phyloP scores from a whole-genome alignment of 148 eudicot genomes.

The Rheum nobile region DNA sequence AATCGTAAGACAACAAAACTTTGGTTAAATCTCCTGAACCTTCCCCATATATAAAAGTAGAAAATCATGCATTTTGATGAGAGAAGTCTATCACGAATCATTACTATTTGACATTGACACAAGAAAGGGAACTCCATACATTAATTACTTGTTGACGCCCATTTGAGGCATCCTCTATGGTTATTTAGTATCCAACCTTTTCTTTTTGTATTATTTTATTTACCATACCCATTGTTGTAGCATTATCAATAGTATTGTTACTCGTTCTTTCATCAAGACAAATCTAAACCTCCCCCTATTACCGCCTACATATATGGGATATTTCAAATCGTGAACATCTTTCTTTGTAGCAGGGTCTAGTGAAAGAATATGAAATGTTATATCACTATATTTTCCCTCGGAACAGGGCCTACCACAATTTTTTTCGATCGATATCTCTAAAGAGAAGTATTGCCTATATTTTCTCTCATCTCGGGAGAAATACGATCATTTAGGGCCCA shows the following conservation, averaged over 20 bases:
- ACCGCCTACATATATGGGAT: neutral
- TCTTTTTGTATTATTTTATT: conserved; percentile 9
- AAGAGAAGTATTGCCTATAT: conserved; percentile 1
- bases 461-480: conserved; percentile 10
- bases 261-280: too few relatives aligned
- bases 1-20: too few relatives aligned
- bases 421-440: neutral
- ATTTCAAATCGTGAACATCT: neutral
- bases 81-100: too few relatives aligned
- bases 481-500: neutral
- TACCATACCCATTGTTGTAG: neutral
- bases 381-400: conserved; percentile 2
- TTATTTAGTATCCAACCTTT: conserved; percentile 13
- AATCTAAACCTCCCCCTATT: too few relatives aligned
- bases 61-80: too few relatives aligned
- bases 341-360: conserved; percentile 10
- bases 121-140: too few relatives aligned
- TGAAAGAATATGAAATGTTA: conserved; percentile 12
- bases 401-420: conserved; percentile 1
- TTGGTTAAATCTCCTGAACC: too few relatives aligned
- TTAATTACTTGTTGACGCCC: conserved; percentile 1
- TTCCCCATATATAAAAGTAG: too few relatives aligned
- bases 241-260: too few relatives aligned
- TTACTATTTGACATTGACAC: too few relatives aligned
- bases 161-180: conserved; percentile 15